Conservation (phyloP, 441 rosid species). For the Erodium moschatum region DNA sequence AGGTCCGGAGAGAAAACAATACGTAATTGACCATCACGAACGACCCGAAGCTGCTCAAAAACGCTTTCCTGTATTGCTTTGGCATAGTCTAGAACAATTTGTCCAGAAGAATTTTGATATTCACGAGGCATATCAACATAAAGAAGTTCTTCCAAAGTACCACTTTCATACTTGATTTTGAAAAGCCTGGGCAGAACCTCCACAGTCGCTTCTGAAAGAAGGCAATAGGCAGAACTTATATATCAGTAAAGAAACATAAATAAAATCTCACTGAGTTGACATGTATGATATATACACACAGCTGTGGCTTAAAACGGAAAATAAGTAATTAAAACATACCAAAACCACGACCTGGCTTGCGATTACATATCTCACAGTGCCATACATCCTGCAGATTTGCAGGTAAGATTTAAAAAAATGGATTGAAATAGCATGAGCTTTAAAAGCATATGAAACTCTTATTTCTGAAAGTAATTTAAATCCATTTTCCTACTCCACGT, state of each 20-base stretch:
- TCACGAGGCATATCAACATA: constrained; percentile 97
- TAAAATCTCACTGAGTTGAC: neutral
- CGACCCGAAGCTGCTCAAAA: constrained; percentile 96
- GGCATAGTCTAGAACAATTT: constrained; percentile 90
- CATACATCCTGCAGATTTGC: constrained; percentile 74
- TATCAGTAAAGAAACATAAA: neutral
- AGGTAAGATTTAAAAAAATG: constrained; percentile 6
- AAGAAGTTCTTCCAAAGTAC: constrained; percentile 88
- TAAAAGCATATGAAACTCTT: constrained; percentile 6
- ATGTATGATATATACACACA: neutral
- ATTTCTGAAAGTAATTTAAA: neutral
- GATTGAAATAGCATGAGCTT: constrained; percentile 13
- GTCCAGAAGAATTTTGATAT: constrained; percentile 82
- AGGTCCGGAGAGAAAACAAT: constrained; percentile 88
- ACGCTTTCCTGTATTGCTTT: constrained; percentile 98
- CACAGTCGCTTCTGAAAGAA: constrained; percentile 74
- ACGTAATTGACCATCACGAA: constrained; percentile 93
- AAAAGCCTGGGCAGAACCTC: constrained; percentile 98
- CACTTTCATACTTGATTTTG: constrained; percentile 97
- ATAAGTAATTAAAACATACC: constrained; percentile 39
- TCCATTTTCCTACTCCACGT: neutral
- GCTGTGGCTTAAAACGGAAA: neutral
- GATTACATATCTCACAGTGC: constrained; percentile 98
- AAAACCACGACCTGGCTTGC: constrained; percentile 98
- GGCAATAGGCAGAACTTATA: constrained; percentile 20